Conservation (phyloP, 2,329 filamentous ascomycete species). For the Fusarium dlaminii region DNA sequence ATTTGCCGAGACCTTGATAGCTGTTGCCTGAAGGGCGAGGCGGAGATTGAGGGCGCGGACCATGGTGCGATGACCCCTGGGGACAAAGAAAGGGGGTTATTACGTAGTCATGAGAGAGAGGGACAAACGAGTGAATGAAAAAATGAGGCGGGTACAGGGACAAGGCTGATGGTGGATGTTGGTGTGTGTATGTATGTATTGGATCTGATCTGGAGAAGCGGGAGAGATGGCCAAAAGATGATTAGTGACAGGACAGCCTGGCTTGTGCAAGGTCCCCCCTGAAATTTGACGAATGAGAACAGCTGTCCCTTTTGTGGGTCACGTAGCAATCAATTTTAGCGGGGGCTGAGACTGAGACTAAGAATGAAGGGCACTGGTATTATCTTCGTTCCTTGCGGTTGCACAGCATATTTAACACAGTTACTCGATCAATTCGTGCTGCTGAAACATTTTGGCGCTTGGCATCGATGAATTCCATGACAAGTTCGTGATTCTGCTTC, state of each 20-base stretch:
- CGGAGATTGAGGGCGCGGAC: conserved; percentile 43
- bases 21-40: conserved; percentile 43
- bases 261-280: conserved; percentile 18
- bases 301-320: conserved; percentile 35
- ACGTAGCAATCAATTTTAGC: not conserved
- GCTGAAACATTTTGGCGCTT: not conserved
- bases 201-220: conserved; percentile 15
- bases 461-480: not conserved
- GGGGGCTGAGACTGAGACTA: not conserved
- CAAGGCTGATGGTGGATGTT: conserved; percentile 3
- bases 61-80: conserved; percentile 23
- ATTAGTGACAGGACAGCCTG: conserved; percentile 38
- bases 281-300: conserved; percentile 26
- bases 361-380: not conserved
- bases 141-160: not conserved
- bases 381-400: not conserved
- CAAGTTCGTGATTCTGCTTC: not conserved
- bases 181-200: not conserved
- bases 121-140: not conserved
- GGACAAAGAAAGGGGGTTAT: not conserved
- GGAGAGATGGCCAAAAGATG: not conserved
- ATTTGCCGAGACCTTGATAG: conserved; percentile 46
- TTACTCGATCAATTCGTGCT: not conserved
- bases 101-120: conserved; percentile 17
- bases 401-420: not conserved